phyloP scores from a whole-genome alignment of 2,329 filamentous ascomycete genomes.

The Lachnellula willkommii region DNA sequence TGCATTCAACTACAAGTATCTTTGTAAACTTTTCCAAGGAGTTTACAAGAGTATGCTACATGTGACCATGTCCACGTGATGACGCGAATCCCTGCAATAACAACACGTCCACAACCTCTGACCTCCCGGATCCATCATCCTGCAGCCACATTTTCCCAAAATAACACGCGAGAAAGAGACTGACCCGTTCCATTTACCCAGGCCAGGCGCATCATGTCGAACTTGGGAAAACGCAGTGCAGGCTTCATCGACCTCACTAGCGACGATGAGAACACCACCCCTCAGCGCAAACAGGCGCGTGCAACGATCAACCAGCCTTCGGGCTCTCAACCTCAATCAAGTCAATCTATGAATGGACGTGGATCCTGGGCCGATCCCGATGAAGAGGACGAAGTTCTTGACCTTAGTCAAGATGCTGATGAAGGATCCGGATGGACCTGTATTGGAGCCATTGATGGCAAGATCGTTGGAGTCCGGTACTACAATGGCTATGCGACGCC shows the following conservation, averaged over 20 bases:
- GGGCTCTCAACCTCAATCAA: conserved; percentile 19
- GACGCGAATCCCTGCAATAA: background rate
- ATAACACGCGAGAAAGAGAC: background rate
- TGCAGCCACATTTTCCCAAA: background rate
- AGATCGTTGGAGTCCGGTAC: conserved; percentile 49
- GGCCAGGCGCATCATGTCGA: conserved; percentile 2
- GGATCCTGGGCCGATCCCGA: conserved; percentile 17
- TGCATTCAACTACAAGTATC: no score
- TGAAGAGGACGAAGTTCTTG: conserved; percentile 27
- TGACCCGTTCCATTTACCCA: background rate
- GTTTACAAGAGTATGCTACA: no score
- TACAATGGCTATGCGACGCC: conserved; percentile 58
- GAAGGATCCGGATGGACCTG: conserved; percentile 27
- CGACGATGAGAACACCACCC: conserved; percentile 28
- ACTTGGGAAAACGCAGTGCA: conserved; percentile 33
- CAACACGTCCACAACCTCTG: background rate
- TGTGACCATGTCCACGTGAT: background rate
- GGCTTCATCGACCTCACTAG: conserved; percentile 40
- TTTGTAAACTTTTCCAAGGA: no score
- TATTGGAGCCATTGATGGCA: conserved; percentile 35
- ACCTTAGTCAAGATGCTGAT: conserved; percentile 28
- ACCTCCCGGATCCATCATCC: background rate
- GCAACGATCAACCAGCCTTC: conserved; percentile 4
- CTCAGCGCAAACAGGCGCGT: conserved; percentile 26
- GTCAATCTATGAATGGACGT: conserved; percentile 18